Percentiles rank a stretch among this genome's conserved stretches.
These are phyloP conservation scores for Xylaria telfairii DNA, from an alignment of 495 filamentous ascomycete species.

Conservation along the genomic window DNA sequence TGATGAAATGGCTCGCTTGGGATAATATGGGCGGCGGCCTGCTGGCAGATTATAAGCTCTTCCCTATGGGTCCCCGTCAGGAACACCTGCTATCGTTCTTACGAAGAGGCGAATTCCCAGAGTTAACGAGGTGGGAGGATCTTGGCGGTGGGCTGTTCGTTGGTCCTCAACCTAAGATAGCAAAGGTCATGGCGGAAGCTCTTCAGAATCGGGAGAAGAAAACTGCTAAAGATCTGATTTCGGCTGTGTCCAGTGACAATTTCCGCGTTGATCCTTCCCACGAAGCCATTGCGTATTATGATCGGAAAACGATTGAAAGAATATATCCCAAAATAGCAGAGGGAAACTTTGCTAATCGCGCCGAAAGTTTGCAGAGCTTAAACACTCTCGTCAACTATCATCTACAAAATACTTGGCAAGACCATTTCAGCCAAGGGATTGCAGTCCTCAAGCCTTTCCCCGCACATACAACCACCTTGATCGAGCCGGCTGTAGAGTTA, in stretches of 20 bases:
- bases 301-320: slow-evolving; percentile 60
- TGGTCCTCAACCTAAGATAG: slow-evolving; percentile 70
- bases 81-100: slow-evolving; percentile 74
- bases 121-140: slow-evolving; percentile 75
- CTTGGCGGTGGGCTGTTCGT: slow-evolving; percentile 75
- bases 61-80: slow-evolving; percentile 85
- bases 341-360: slow-evolving; percentile 60
- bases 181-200: slow-evolving; percentile 69
- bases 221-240: slow-evolving; percentile 62
- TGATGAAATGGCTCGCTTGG: slow-evolving; percentile 92
- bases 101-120: slow-evolving; percentile 73
- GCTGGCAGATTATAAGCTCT: slow-evolving; percentile 75
- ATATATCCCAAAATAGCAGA: slow-evolving; percentile 71
- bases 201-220: slow-evolving; percentile 61
- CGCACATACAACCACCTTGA: slow-evolving; percentile 72
- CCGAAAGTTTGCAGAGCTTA: slow-evolving; percentile 65
- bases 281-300: slow-evolving; percentile 79
- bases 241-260: slow-evolving; percentile 60
- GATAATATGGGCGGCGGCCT: slow-evolving; percentile 89
- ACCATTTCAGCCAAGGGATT: slow-evolving; percentile 74
- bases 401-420: slow-evolving; percentile 85
- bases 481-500: slow-evolving; percentile 70
- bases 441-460: slow-evolving; percentile 78
- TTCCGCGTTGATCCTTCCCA: slow-evolving; percentile 70
- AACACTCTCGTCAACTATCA: slow-evolving; percentile 82